Conservation (phyloP, 345 rosid species). For the Euphorbia tirucalli region DNA sequence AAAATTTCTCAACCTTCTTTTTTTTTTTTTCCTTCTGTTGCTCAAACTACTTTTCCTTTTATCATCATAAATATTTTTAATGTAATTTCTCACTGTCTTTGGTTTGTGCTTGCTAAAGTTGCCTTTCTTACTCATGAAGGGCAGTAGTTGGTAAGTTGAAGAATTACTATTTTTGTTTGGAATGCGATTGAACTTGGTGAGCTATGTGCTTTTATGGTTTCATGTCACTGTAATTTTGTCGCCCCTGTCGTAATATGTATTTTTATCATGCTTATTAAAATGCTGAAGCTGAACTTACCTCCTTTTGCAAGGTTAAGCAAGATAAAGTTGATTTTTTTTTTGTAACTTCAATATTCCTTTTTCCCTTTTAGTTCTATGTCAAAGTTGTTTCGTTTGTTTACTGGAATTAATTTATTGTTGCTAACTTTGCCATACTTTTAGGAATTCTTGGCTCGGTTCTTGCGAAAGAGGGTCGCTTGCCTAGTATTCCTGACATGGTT, state of each 20-base stretch:
- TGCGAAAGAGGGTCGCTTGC: conserved; percentile 62
- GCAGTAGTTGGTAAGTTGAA: background rate
- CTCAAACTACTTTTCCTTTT: no score
- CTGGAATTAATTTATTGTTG: background rate
- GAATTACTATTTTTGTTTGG: background rate
- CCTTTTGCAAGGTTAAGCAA: no score
- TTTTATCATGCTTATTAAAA: no score
- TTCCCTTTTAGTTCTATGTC: background rate
- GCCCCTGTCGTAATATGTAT: background rate
- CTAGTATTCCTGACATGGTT: conserved; percentile 50
- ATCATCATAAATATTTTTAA: no score
- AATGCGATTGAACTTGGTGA: background rate
- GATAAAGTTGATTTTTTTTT: background rate
- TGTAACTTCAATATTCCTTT: background rate
- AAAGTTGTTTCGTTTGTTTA: background rate
- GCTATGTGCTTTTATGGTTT: background rate
- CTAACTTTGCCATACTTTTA: conserved; percentile 23
- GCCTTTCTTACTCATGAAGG: no score
- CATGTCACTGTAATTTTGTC: background rate
- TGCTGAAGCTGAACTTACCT: no score
- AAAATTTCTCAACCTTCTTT: no score
- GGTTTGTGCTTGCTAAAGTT: no score
- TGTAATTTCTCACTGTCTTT: no score
- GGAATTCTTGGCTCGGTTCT: conserved; percentile 84
- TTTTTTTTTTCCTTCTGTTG: no score